These are phyloP conservation scores for Tetrapyrgos nigripes DNA, from an alignment of 1,284 basidiomycete genomes.

Conservation along the genomic window DNA sequence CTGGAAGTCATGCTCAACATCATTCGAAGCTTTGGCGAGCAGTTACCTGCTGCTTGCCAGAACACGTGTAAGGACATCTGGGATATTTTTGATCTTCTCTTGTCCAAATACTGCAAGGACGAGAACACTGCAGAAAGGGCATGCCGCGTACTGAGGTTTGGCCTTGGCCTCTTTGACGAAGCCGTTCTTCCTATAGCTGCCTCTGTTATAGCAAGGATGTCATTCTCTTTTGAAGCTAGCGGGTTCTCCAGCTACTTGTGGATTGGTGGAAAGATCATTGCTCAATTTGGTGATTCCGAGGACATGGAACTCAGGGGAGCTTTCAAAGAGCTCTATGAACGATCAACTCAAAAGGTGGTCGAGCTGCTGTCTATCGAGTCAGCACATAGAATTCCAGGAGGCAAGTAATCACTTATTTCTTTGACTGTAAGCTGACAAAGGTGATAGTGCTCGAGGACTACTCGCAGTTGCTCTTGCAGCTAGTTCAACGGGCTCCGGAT, in stretches of 20 bases:
- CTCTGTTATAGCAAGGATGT: conserved; percentile 78
- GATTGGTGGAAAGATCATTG: conserved; percentile 89
- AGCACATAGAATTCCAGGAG: conserved; percentile 82
- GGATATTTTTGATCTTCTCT: conserved; percentile 82
- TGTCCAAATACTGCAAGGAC: conserved; percentile 81
- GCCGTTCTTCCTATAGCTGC: conserved; percentile 74
- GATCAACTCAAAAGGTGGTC: conserved; percentile 75
- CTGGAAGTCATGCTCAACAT: conserved; percentile 88
- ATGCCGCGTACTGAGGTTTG: conserved; percentile 87
- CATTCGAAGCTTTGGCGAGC: conserved; percentile 81
- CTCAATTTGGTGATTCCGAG: conserved; percentile 73
- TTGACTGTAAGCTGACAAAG: conserved; percentile 7
- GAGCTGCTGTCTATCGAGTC: conserved; percentile 69
- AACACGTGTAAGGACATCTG: conserved; percentile 85
- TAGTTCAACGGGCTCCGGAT: conserved; percentile 75
- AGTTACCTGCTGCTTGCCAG: conserved; percentile 82
- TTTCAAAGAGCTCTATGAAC: conserved; percentile 75
- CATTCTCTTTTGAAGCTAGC: conserved; percentile 79
- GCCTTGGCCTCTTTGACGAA: conserved; percentile 82
- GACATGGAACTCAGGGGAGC: conserved; percentile 57
- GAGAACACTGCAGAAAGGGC: conserved; percentile 86
- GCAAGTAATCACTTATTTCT: conserved; percentile 48
- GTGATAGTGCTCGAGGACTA: conserved; percentile 93
- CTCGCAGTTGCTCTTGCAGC: conserved; percentile 79
- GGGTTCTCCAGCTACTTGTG: conserved; percentile 92